Conservation (phyloP, 768 basidiomycete species). For the Udeniomyces megalosporus region DNA sequence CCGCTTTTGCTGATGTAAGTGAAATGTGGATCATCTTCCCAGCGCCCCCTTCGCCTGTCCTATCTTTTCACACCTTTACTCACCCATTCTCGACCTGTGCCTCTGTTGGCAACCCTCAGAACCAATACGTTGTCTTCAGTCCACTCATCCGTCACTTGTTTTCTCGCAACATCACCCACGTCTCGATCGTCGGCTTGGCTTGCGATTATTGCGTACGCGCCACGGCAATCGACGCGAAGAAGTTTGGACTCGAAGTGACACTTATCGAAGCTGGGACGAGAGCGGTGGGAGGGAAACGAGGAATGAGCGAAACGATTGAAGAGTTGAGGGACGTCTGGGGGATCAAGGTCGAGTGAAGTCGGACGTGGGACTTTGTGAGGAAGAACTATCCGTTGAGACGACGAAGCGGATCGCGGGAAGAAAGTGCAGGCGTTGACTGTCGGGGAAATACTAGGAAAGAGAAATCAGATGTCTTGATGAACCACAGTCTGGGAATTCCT, state of each 20-base stretch:
- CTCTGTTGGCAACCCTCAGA: constrained; percentile 16
- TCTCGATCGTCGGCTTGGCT: constrained; percentile 50
- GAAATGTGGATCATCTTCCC: neutral
- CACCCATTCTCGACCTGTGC: neutral
- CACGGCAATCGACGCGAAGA: constrained; percentile 41
- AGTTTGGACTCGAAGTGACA: constrained; percentile 35
- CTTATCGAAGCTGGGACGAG: constrained; percentile 20
- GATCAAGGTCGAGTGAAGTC: neutral
- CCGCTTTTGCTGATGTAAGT: constrained; percentile 41
- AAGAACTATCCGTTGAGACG: too few relatives aligned
- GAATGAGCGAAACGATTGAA: neutral
- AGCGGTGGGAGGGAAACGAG: constrained; percentile 16
- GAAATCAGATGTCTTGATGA: too few relatives aligned
- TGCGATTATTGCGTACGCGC: constrained; percentile 61
- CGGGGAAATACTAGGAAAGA: too few relatives aligned
- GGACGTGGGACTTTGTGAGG: too few relatives aligned
- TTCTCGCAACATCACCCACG: constrained; percentile 35
- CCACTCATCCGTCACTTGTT: constrained; percentile 35
- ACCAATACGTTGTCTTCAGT: constrained; percentile 38
- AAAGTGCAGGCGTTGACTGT: too few relatives aligned
- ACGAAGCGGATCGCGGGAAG: too few relatives aligned
- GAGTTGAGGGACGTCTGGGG: constrained; percentile 3
- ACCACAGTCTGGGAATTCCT: too few relatives aligned
- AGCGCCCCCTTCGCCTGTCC: constrained; percentile 7
- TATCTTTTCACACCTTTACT: neutral